Evolutionary conservation across 2,329 filamentous ascomycete species (phyloP).

Genomic region (Fusarium multiceps): DNA sequence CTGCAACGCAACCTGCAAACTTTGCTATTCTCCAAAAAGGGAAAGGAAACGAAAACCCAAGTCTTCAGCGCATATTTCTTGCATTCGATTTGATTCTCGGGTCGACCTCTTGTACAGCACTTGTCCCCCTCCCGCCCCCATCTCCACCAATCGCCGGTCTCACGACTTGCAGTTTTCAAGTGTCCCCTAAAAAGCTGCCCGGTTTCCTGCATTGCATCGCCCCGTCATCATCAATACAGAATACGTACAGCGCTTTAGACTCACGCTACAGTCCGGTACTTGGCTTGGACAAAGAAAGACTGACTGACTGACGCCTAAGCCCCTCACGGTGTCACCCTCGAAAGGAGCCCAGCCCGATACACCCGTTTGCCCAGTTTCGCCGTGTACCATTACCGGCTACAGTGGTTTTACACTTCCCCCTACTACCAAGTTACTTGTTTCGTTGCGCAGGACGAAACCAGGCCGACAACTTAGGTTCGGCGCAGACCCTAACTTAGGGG

Average conservation of each 20-base stretch:
- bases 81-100: slow-evolving; percentile 34
- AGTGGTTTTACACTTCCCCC: slow-evolving; percentile 14
- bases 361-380: slow-evolving; percentile 27
- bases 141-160: slow-evolving; percentile 36
- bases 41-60: not conserved
- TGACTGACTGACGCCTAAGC: slow-evolving; percentile 37
- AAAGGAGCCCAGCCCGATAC: slow-evolving; percentile 21
- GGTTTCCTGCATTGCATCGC: slow-evolving; percentile 31
- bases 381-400: slow-evolving; percentile 20
- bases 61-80: slow-evolving; percentile 21
- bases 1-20: slow-evolving; percentile 7
- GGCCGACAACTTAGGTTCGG: slow-evolving; percentile 23
- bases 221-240: slow-evolving; percentile 28
- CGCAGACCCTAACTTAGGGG: slow-evolving; percentile 40
- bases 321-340: slow-evolving; percentile 40
- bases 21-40: slow-evolving; percentile 10
- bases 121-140: slow-evolving; percentile 29
- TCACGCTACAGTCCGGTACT: slow-evolving; percentile 6
- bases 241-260: slow-evolving; percentile 10
- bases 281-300: slow-evolving; percentile 12
- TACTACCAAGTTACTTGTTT: slow-evolving; percentile 38
- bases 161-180: slow-evolving; percentile 20
- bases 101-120: slow-evolving; percentile 30
- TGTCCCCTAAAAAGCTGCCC: slow-evolving; percentile 26
- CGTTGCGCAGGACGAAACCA: slow-evolving; percentile 18